Evolutionary conservation across 208 protist genomes (phyloP).

Genomic region (Crithidia acanthocephali): DNA sequence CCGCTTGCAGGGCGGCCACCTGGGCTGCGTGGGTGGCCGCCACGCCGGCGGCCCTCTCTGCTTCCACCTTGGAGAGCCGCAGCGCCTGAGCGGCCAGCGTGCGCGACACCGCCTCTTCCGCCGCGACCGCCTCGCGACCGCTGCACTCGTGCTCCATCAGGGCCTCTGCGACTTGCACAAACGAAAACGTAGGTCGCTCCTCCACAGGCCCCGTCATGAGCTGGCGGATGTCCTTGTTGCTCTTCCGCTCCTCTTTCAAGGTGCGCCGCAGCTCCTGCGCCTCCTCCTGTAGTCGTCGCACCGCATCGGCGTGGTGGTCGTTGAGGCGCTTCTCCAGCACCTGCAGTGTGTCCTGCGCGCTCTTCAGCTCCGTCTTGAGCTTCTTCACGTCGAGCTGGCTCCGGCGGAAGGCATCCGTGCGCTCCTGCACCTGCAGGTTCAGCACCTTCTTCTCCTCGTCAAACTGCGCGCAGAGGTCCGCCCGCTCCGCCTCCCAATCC

Average conservation of each 20-base stretch:
- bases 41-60: background rate
- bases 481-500: background rate
- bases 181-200: slow-evolving; percentile 13
- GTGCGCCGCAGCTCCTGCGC: slow-evolving; percentile 24
- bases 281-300: slow-evolving; percentile 33
- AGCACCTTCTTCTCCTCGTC: slow-evolving; percentile 21
- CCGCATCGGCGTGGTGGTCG: slow-evolving; percentile 29
- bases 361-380: slow-evolving; percentile 33
- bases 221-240: slow-evolving; percentile 25
- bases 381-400: slow-evolving; percentile 33
- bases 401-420: slow-evolving; percentile 25
- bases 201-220: slow-evolving; percentile 11
- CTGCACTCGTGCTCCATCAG: background rate
- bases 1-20: slow-evolving; percentile 1
- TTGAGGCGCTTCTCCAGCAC: slow-evolving; percentile 25
- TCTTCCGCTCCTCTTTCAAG: slow-evolving; percentile 21
- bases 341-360: slow-evolving; percentile 13
- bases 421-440: slow-evolving; percentile 27
- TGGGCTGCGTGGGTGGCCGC: background rate
- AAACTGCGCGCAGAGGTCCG: background rate
- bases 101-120: slow-evolving; percentile 6
- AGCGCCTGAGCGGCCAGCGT: background rate
- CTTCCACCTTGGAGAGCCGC: background rate
- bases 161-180: background rate
- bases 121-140: background rate